Evolutionary conservation across 495 filamentous ascomycete genomes (phyloP), one percentile per base, ranked within the genome.

Genomic region (Neurospora tetraspora): DNA sequence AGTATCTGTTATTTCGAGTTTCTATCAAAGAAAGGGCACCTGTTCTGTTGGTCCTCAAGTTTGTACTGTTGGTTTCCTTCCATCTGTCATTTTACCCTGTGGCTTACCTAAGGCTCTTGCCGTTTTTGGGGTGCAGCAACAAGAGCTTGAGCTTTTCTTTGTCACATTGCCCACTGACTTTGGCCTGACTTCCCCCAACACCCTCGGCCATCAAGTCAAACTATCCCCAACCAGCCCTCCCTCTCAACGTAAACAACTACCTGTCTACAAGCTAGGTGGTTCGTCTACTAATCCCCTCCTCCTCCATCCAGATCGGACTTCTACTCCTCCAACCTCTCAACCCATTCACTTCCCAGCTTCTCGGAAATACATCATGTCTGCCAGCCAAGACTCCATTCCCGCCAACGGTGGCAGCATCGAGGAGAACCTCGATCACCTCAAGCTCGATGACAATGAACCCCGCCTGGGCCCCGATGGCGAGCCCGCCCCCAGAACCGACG

Each of bases 401-500:
- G 72, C 81, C 72, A 84, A 83, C 73, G 83, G 80, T 71, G 77
- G 73, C 73, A 81, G 85, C n/a, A 83, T 91, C 76, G 75, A 81
- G 69, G 87, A 90, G 59, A 78, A 84, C 70, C 71, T 85, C 45
- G 83, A 85, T 39, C 81, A 82, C 43, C 78, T 86, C 36, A 85
- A 86, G 71, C 76, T 87, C 70, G 76, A 78, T 65, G 84, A 85
- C 53, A 84, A 86, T 39, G 89, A 91, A 71, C 82, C 87, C 39
- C 87, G 87, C 71, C 74, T 89, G 45, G 88, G 88, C 23, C 90
- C 88, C 31, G 90, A 93, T 70, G 88, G 91, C 47, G 91, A 93
- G 76, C 83, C 88, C 70, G 87, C 88, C 34, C 91, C 91, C 71
- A 92, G 91, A 86, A 97, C 95, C 42, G 96, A 99, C 74, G 94